Evolutionary conservation across 2,329 filamentous ascomycete species (phyloP).

Genomic region (Fusarium nisikadoi): DNA sequence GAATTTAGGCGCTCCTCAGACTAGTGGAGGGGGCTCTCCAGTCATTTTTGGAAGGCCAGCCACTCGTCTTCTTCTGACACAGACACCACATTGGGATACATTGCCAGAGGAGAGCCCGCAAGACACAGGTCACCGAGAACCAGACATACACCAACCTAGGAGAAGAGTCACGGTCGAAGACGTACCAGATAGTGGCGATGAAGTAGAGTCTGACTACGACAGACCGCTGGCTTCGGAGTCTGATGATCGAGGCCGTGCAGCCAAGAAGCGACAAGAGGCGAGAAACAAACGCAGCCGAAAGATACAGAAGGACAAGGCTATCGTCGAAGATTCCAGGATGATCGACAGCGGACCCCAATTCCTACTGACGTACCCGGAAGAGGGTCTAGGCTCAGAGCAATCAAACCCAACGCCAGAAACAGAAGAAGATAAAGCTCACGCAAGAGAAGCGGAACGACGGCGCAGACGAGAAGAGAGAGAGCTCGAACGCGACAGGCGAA

Average conservation of each 20-base stretch:
- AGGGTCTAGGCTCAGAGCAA: rapidly evolving
- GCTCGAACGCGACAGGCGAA: not conserved
- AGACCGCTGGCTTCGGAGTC: too few species aligned
- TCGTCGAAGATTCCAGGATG: rapidly evolving
- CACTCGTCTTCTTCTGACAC: not conserved
- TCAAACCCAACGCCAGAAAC: not conserved
- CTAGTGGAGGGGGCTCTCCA: not conserved
- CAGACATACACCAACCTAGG: rapidly evolving
- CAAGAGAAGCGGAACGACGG: not conserved
- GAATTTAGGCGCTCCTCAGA: rapidly evolving
- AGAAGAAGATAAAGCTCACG: not conserved
- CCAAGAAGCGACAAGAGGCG: not conserved
- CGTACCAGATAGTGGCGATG: not conserved
- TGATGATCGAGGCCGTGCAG: not conserved
- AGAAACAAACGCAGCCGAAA: not conserved
- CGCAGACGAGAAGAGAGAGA: not conserved
- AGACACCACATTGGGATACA: not conserved
- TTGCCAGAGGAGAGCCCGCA: rapidly evolving
- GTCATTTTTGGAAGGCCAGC: not conserved
- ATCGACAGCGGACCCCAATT: rapidly evolving
- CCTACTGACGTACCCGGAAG: rapidly evolving
- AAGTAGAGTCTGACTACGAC: not conserved
- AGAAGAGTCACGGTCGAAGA: not conserved
- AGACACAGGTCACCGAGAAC: rapidly evolving
- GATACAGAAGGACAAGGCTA: not conserved